These are phyloP conservation scores for Dendrobium catenatum DNA, from an alignment of 106 monocot genomes.

Conservation along the genomic window DNA sequence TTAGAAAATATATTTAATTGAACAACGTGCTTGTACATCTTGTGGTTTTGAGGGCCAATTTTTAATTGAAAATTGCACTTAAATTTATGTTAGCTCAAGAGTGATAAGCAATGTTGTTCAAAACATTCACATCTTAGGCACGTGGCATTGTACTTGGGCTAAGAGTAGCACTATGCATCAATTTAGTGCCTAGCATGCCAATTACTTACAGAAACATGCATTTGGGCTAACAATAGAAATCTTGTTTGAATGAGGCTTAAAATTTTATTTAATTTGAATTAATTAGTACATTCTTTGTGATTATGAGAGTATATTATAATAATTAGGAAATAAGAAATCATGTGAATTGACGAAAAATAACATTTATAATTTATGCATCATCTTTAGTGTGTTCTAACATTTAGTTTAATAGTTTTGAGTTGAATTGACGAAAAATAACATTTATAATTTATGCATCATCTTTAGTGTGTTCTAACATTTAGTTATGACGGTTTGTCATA, in stretches of 20 bases:
- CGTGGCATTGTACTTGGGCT: background rate
- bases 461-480: background rate
- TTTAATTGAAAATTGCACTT: background rate
- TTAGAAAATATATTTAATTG: background rate
- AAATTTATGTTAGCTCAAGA: background rate
- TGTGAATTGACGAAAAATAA: too few species aligned
- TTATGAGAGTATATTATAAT: background rate
- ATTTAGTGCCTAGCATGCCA: background rate
- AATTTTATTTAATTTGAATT: background rate
- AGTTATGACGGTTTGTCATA: background rate
- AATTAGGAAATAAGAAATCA: too few species aligned
- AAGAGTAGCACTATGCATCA: background rate
- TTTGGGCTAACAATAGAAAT: background rate
- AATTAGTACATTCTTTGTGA: background rate
- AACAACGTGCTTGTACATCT: background rate
- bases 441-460: background rate
- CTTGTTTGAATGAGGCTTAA: background rate
- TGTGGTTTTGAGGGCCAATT: background rate
- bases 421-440: background rate
- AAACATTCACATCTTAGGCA: background rate
- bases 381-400: too few species aligned
- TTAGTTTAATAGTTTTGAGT: background rate
- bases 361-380: too few species aligned
- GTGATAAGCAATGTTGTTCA: background rate
- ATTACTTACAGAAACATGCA: background rate